Conservation (phyloP, 148 eudicot genomes). For the Arbutus unedo region DNA sequence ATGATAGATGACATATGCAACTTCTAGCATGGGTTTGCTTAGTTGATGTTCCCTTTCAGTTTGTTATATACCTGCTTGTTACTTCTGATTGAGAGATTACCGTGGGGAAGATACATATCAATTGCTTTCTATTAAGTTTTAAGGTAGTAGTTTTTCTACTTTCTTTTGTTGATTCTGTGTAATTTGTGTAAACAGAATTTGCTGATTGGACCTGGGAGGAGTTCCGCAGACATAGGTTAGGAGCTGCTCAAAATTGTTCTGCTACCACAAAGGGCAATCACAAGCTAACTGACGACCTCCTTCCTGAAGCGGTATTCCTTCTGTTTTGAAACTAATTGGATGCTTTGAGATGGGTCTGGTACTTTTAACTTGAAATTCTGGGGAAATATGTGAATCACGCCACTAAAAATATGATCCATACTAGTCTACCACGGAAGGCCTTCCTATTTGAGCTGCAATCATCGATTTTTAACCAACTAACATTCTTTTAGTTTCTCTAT, state of each 20-base stretch:
- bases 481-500: neutral
- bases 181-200: constrained; percentile 46
- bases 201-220: constrained; percentile 97
- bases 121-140: neutral
- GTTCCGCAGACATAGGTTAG: constrained; percentile 61
- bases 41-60: neutral
- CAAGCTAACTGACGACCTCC: constrained; percentile 55
- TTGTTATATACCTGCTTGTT: neutral
- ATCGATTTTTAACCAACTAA: neutral
- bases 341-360: neutral
- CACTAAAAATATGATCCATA: neutral
- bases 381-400: neutral
- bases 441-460: neutral
- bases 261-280: constrained; percentile 86
- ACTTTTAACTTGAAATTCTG: neutral
- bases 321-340: neutral
- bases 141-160: neutral
- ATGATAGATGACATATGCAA: neutral
- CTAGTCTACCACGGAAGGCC: neutral
- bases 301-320: constrained; percentile 60
- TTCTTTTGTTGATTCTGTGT: constrained; percentile 10
- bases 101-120: neutral
- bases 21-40: neutral
- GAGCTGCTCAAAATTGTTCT: constrained; percentile 97
- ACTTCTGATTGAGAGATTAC: constrained; percentile 5